Evolutionary conservation across 106 monocot genomes (phyloP).

Genomic region (Acorus calamus): DNA sequence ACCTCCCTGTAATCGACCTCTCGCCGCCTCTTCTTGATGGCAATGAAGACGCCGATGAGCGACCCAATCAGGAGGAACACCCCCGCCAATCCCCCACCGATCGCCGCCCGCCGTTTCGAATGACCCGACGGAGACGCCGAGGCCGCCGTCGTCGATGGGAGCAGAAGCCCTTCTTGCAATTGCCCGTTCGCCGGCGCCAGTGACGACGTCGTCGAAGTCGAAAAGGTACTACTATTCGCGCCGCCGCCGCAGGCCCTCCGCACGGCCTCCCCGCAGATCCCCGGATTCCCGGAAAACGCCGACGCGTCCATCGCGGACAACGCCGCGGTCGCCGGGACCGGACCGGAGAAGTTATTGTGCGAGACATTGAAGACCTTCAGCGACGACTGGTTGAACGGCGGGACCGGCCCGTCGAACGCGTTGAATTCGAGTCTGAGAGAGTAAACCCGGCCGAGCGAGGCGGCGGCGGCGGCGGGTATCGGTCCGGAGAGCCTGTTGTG

Average conservation of each 20-base stretch:
- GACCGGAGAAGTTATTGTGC: slow-evolving; percentile 42
- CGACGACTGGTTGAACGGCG: slow-evolving; percentile 50
- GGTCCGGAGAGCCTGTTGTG: slow-evolving; percentile 39
- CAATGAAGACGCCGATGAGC: slow-evolving; percentile 14
- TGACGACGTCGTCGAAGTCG: slow-evolving; percentile 12
- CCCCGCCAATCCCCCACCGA: slow-evolving; percentile 11
- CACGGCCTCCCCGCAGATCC: slow-evolving; percentile 51
- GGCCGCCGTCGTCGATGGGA: slow-evolving; percentile 11
- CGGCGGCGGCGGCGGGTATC: slow-evolving; percentile 16
- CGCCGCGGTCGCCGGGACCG: slow-evolving; percentile 30
- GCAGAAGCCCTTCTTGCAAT: slow-evolving; percentile 6
- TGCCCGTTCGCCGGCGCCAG: not conserved
- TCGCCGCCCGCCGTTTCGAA: slow-evolving; percentile 13
- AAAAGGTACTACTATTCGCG: not conserved
- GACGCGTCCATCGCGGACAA: slow-evolving; percentile 23
- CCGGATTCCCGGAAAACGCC: slow-evolving; percentile 45
- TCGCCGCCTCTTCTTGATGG: slow-evolving; percentile 20
- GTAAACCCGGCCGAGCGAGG: slow-evolving; percentile 32
- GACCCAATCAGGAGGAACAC: slow-evolving; percentile 18
- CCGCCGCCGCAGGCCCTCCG: slow-evolving; percentile 31
- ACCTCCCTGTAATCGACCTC: not conserved
- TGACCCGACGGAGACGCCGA: not conserved
- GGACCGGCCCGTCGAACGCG: slow-evolving; percentile 45
- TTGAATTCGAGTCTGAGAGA: slow-evolving; percentile 47
- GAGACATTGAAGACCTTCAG: slow-evolving; percentile 61